These are phyloP conservation scores for Brachypodium distachyon DNA, from an alignment of 202 grass and related monocot species.

Conservation along the genomic window DNA sequence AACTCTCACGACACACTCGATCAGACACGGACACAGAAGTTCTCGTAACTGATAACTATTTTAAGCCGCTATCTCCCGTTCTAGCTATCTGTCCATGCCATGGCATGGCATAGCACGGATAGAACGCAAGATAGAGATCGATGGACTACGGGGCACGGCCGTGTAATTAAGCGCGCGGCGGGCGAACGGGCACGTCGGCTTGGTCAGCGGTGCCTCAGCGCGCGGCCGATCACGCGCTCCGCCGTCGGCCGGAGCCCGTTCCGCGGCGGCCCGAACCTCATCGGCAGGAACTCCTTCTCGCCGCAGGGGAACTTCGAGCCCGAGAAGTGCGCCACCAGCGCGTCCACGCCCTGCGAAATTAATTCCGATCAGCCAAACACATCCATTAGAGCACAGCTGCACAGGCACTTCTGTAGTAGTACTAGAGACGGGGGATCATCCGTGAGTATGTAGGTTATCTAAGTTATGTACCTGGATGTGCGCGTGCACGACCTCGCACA, in stretches of 20 bases:
- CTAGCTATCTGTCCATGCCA: conserved; percentile 42
- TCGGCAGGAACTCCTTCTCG: conserved; percentile 25
- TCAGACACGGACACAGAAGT: background rate
- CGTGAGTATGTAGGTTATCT: too few relatives aligned
- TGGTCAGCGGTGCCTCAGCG: background rate
- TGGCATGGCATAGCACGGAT: background rate
- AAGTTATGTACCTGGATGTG: conserved; percentile 3
- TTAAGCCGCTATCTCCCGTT: conserved; percentile 46
- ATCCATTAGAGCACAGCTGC: background rate
- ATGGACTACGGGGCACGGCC: background rate
- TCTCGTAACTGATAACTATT: too few relatives aligned
- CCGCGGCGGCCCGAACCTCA: conserved; percentile 35
- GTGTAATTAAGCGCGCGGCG: accelerated
- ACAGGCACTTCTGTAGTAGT: background rate
- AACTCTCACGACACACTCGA: too few relatives aligned
- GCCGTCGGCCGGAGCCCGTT: conserved; percentile 3
- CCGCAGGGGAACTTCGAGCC: background rate
- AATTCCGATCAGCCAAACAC: background rate
- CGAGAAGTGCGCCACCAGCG: conserved; percentile 2
- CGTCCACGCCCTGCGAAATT: conserved; percentile 21
- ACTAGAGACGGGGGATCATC: background rate
- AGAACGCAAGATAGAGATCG: conserved; percentile 42
- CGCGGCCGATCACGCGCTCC: conserved; percentile 14
- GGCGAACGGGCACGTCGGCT: background rate
- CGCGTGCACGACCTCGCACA: conserved; percentile 33